phyloP scores from a whole-genome alignment of 139 green algal species.

The Tetraselmis striata region DNA sequence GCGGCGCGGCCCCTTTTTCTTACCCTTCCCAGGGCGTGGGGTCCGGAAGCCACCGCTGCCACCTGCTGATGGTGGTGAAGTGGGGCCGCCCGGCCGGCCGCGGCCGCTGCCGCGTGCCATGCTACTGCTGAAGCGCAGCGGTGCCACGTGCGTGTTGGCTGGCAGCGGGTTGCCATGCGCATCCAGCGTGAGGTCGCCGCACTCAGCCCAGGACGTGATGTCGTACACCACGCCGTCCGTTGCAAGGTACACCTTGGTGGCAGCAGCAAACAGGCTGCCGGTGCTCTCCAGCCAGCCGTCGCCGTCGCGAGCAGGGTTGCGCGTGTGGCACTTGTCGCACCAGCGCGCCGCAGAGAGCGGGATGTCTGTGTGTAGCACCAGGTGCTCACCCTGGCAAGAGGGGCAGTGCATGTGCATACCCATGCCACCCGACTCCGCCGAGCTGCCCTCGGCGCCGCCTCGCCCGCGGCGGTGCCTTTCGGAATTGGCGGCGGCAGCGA shows the following conservation, averaged over 20 bases:
- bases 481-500: neutral
- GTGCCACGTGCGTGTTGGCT: neutral
- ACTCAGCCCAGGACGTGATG: neutral
- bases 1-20: neutral
- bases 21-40: neutral
- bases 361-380: neutral
- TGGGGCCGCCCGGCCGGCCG: neutral
- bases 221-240: neutral
- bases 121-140: neutral
- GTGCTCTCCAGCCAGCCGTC: slow-evolving; percentile 1
- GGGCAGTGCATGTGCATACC: neutral
- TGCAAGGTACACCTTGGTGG: neutral
- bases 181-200: neutral
- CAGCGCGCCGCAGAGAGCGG: neutral
- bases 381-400: neutral
- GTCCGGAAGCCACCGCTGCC: neutral
- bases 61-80: neutral
- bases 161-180: neutral
- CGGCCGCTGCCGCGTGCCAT: neutral
- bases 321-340: neutral
- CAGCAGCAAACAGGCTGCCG: neutral
- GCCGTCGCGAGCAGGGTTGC: neutral
- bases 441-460: neutral
- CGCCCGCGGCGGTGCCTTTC: neutral
- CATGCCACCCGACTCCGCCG: too few species aligned